Conservation (phyloP, 1,284 basidiomycete genomes). For the Mycena citricolor region DNA sequence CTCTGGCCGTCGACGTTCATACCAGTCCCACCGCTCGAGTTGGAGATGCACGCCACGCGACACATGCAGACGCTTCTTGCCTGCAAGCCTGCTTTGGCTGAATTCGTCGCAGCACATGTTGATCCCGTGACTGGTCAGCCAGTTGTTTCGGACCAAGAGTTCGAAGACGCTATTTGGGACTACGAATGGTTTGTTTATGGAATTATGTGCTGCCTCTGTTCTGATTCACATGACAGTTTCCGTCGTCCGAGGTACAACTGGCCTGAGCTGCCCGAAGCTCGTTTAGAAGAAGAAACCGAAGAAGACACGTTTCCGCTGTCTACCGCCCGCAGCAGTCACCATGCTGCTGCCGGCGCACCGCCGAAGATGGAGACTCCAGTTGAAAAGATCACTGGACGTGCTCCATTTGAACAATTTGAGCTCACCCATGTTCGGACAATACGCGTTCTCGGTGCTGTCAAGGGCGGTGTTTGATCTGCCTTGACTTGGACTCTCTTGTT, state of each 20-base stretch:
- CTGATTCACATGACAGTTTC: conserved; percentile 42
- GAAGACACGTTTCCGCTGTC: conserved; percentile 21
- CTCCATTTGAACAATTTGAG: conserved; percentile 26
- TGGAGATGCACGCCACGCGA: conserved; percentile 70
- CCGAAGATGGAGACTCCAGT: conserved; percentile 10
- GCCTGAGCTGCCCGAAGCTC: conserved; percentile 39
- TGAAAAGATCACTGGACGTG: conserved; percentile 10
- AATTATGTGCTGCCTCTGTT: conserved; percentile 10
- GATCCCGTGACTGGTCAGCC: conserved; percentile 39
- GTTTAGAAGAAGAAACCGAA: conserved; percentile 26
- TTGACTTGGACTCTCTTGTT: too few species aligned
- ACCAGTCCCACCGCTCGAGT: conserved; percentile 52
- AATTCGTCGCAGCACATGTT: conserved; percentile 43
- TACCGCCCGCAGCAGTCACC: conserved; percentile 11
- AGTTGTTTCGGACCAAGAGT: conserved; percentile 41
- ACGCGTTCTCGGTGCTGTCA: conserved; percentile 54
- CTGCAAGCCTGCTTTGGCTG: conserved; percentile 56
- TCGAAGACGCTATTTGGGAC: conserved; percentile 59
- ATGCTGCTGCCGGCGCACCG: conserved; percentile 6
- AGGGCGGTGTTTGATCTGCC: conserved; percentile 27
- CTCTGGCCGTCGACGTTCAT: conserved; percentile 59
- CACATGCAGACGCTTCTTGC: conserved; percentile 62
- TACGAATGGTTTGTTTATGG: conserved; percentile 59
- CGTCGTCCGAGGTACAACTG: conserved; percentile 61
- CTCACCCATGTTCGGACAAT: conserved; percentile 55